Conservation (phyloP, 805 yeast genomes). For the Saccharomycopsis babjevae region DNA sequence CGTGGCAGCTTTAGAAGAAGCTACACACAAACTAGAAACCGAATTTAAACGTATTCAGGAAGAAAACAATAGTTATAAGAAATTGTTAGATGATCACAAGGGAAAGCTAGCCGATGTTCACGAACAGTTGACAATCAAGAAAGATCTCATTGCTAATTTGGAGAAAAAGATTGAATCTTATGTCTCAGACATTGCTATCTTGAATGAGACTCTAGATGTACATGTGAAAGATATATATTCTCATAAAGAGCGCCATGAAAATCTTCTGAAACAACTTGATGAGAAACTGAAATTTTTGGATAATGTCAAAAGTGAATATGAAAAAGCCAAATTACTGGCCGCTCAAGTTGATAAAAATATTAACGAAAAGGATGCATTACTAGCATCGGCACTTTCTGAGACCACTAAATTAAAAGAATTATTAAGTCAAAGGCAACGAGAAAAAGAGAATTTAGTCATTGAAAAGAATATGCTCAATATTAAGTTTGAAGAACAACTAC, state of each 20-base stretch:
- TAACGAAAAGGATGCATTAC: background rate
- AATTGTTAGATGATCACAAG: background rate
- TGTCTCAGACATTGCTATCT: background rate
- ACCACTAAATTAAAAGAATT: background rate
- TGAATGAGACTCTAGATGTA: background rate
- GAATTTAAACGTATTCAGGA: conserved; percentile 14
- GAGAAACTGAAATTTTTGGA: conserved; percentile 3
- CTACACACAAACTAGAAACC: conserved; percentile 19
- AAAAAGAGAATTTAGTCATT: background rate
- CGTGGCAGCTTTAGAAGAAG: conserved; percentile 16
- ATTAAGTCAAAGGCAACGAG: background rate
- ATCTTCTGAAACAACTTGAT: background rate
- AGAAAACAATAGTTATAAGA: background rate
- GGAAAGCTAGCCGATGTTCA: background rate
- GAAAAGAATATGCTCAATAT: background rate
- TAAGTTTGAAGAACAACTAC: background rate
- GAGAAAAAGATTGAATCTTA: background rate
- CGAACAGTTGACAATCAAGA: background rate
- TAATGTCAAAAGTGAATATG: background rate
- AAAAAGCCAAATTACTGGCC: background rate
- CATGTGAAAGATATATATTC: background rate
- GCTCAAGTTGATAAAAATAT: background rate
- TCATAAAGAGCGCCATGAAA: background rate
- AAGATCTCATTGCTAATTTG: background rate
- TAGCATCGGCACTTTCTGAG: background rate